phyloP scores from a whole-genome alignment of 352 stramenopile species.

The Phytopythium vexans region DNA sequence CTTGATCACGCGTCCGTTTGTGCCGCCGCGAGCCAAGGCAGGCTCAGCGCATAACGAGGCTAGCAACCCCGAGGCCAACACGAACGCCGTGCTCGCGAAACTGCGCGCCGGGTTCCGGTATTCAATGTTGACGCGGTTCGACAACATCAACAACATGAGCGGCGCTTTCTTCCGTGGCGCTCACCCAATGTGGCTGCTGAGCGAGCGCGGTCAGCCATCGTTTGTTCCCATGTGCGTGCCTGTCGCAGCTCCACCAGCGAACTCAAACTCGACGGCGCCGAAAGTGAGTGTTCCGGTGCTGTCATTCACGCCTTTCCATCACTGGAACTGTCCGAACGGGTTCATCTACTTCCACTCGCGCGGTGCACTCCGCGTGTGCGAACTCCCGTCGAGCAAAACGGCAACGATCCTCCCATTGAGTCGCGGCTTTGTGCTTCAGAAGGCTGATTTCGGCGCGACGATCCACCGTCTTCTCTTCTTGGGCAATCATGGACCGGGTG shows the following conservation, averaged over 20 bases:
- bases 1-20: slow-evolving; percentile 72
- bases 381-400: slow-evolving; percentile 72
- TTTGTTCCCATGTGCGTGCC: slow-evolving; percentile 79
- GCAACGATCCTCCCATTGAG: slow-evolving; percentile 67
- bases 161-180: slow-evolving; percentile 82
- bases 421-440: slow-evolving; percentile 77
- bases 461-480: slow-evolving; percentile 84
- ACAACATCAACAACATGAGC: slow-evolving; percentile 85
- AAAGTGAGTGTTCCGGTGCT: slow-evolving; percentile 74
- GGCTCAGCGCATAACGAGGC: slow-evolving; percentile 43
- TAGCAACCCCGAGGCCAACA: slow-evolving; percentile 58
- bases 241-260: slow-evolving; percentile 12
- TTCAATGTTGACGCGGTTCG: slow-evolving; percentile 79
- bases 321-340: slow-evolving; percentile 85
- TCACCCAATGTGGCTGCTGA: slow-evolving; percentile 81
- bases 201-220: slow-evolving; percentile 56
- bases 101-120: slow-evolving; percentile 80
- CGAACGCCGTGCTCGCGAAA: slow-evolving; percentile 63
- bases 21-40: slow-evolving; percentile 54
- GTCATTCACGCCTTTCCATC: slow-evolving; percentile 84
- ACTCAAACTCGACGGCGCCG: slow-evolving; percentile 17
- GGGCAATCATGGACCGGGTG: slow-evolving; percentile 66
- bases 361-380: slow-evolving; percentile 72
- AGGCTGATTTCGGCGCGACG: slow-evolving; percentile 67
- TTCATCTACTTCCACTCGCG: slow-evolving; percentile 89